Base-by-base conservation (phyloP, 2,329 filamentous ascomycete species). In the Hypoxylon sp. region DNA sequence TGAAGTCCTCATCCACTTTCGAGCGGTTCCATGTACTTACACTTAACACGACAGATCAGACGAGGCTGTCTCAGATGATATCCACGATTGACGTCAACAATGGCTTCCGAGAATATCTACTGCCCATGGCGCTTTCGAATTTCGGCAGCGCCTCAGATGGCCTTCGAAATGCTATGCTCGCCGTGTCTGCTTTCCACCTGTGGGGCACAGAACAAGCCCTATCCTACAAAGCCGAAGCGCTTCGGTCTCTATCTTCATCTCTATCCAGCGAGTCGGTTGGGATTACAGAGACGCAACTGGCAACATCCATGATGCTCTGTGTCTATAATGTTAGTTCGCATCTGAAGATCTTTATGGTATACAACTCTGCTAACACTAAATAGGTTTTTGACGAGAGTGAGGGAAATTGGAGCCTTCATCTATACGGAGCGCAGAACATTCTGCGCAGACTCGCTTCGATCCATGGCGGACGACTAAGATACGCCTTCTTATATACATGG, bases 251-350 rank as follows among this genome's bases (percentile, higher is more conserved):
- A 17, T 78, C 73, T 19, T 75, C 75, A 7, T 80, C 79, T 3
- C 69, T 83, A 28, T 68, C 70, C 13, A 68, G 64, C 20, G 73
- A 74, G 46, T 71, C 71, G 4, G 62, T 68, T 11, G 69, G 63
- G n/a, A 73, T 70, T 15, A 77, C 74, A 6, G 75, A 79, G 51
- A 75, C 75, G 6, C 80, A 82, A 59, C 74, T 82, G 52, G 80
- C 81, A 13, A 78, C 80, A 11, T 82, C 79, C 6, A 81, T 83
- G 81, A 83, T 84, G 81, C 75, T 83, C 6, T 83, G 80, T 54
- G 80, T 83, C 15, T 82, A 83, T 60, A 82, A 80, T 68, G 81
- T 82, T 64, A 70, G 78, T 64, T 6, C 15, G 32, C 26, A n/a
- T 7, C 26, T 46, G 19, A 3, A 28, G 1, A 6, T 39, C 11